A percentile compares a stretch with the other conserved stretches of the same genome.
phyloP scores from a whole-genome alignment of 1,284 basidiomycete species.

The Exobasidium rhododendri region DNA sequence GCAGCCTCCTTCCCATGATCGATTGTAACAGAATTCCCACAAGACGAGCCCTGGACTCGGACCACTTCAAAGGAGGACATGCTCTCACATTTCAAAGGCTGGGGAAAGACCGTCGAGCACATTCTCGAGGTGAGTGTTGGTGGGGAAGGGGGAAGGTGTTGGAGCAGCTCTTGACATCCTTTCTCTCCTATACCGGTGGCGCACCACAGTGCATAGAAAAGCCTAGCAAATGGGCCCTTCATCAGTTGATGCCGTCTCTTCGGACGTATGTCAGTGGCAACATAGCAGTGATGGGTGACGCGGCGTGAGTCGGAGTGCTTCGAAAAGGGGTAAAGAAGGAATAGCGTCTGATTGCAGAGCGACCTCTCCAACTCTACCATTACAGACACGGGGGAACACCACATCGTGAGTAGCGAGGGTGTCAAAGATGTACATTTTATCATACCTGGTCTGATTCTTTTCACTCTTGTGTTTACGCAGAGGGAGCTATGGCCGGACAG shows the following conservation, averaged over 20 bases:
- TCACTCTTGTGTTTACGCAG: no score
- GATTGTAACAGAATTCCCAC: slow-evolving; percentile 15
- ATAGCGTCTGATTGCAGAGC: no score
- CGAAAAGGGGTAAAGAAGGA: slow-evolving; percentile 22
- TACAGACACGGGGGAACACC: slow-evolving; percentile 64
- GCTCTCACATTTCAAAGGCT: slow-evolving; percentile 59
- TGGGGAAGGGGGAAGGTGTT: slow-evolving; percentile 12
- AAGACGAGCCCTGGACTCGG: slow-evolving; percentile 60
- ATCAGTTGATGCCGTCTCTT: slow-evolving; percentile 60
- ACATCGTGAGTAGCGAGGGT: slow-evolving; percentile 56
- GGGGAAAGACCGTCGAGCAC: slow-evolving; percentile 59
- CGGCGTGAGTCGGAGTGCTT: slow-evolving; percentile 57
- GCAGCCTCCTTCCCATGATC: no score
- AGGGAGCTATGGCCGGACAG: slow-evolving; percentile 66
- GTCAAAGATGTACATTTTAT: no score
- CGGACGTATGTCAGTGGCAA: slow-evolving; percentile 59
- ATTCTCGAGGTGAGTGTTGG: slow-evolving; percentile 47
- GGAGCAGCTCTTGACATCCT: background rate
- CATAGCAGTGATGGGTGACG: slow-evolving; percentile 64
- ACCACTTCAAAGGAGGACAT: slow-evolving; percentile 59
- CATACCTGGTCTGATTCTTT: no score
- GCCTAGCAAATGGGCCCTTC: slow-evolving; percentile 65
- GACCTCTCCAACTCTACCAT: no score
- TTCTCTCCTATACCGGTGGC: background rate
- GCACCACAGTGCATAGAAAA: slow-evolving; percentile 57